These are phyloP conservation scores for Candida maltosa DNA, from an alignment of 805 yeast species.

Conservation along the genomic window DNA sequence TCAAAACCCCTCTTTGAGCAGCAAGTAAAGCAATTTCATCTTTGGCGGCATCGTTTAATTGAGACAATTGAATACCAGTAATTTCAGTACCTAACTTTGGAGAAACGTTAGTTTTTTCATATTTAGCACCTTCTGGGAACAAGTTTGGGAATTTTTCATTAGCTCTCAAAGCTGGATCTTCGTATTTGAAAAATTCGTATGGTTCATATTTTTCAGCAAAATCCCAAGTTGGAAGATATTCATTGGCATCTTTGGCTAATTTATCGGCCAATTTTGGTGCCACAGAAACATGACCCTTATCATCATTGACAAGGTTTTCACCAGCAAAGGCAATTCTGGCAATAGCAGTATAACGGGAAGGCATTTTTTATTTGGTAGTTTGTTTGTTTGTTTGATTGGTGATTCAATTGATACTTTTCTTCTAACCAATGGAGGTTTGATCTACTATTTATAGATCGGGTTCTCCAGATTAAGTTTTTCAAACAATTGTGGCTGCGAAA, in stretches of 20 bases:
- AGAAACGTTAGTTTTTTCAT: constrained; percentile 40
- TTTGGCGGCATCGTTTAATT: constrained; percentile 50
- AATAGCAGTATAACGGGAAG: constrained; percentile 7
- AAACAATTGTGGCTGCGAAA: neutral
- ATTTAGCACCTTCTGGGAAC: constrained; percentile 32
- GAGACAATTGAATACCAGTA: constrained; percentile 54
- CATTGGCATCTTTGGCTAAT: constrained; percentile 7
- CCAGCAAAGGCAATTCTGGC: constrained; percentile 7
- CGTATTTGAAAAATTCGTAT: constrained; percentile 48
- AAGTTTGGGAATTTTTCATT: constrained; percentile 52
- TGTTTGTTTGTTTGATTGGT: neutral
- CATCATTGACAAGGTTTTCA: constrained; percentile 5
- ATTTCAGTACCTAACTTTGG: constrained; percentile 75
- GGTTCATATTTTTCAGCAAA: constrained; percentile 44
- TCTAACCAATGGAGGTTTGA: too few relatives aligned
- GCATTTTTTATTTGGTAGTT: constrained; percentile 6
- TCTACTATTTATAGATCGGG: neutral
- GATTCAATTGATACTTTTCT: neutral
- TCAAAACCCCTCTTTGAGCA: constrained; percentile 66
- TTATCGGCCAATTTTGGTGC: constrained; percentile 3
- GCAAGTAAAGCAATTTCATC: constrained; percentile 66
- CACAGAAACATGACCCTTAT: constrained; percentile 13
- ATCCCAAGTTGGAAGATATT: constrained; percentile 32
- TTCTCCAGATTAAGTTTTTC: too few relatives aligned
- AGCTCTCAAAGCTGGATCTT: constrained; percentile 59